Evolutionary conservation across 2,329 filamentous ascomycete genomes (phyloP).

Genomic region (Hysterium pulicare): DNA sequence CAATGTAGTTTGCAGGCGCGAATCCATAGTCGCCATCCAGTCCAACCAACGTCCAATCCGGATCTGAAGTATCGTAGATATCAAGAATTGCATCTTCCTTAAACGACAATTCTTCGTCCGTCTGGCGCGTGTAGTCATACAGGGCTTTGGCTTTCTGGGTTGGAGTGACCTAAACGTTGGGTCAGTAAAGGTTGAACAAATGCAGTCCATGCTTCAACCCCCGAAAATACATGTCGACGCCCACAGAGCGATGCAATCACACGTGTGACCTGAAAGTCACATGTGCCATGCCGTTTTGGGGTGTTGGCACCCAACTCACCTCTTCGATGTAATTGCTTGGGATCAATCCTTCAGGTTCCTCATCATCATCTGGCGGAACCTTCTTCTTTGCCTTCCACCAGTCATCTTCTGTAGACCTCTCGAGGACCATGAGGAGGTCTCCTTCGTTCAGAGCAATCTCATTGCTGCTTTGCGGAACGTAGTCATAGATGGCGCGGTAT

Average conservation of each 20-base stretch:
- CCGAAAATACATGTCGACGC: too few relatives aligned
- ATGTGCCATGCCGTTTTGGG: too few relatives aligned
- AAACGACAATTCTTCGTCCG: conserved; percentile 96
- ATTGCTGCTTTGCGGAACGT: conserved; percentile 78
- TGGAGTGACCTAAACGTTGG: conserved; percentile 66
- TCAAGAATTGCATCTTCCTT: conserved; percentile 78
- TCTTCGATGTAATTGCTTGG: conserved; percentile 95
- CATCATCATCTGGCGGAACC: conserved; percentile 71
- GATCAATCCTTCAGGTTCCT: conserved; percentile 85
- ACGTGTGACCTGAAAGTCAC: too few relatives aligned
- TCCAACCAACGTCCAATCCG: conserved; percentile 94
- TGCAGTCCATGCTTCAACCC: too few relatives aligned
- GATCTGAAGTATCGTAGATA: conserved; percentile 87
- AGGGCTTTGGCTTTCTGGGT: conserved; percentile 76
- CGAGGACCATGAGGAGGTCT: conserved; percentile 82
- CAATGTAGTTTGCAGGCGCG: conserved; percentile 93
- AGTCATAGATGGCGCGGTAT: conserved; percentile 89
- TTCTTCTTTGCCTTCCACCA: conserved; percentile 99
- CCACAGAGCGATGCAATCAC: too few relatives aligned
- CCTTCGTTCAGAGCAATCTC: conserved; percentile 84
- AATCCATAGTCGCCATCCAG: conserved; percentile 85
- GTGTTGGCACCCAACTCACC: conserved; percentile 64
- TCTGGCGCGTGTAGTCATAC: conserved; percentile 97
- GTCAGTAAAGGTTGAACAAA: neutral
- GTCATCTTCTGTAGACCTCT: conserved; percentile 70